phyloP scores from a whole-genome alignment of 169 alveolate species.

The Plasmodium cynomolgi region DNA sequence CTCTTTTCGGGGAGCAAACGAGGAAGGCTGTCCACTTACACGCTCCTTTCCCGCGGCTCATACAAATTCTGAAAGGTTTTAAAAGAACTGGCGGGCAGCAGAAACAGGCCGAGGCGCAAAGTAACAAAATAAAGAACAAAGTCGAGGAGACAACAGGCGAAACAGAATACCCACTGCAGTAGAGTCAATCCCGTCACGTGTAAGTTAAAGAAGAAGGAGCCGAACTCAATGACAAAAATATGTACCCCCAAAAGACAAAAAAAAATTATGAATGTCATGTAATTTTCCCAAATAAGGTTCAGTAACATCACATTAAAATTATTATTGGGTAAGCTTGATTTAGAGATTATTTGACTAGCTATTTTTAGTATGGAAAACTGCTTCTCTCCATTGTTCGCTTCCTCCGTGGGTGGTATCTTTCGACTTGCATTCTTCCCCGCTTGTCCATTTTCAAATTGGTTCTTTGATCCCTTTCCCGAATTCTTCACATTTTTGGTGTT shows the following conservation, averaged over 20 bases:
- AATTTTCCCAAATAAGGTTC: slow-evolving; percentile 19
- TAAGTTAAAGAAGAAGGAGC: slow-evolving; percentile 44
- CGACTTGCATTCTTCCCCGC: not conserved
- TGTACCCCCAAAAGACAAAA: slow-evolving; percentile 9
- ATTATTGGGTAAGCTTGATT: not conserved
- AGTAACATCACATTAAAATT: slow-evolving; percentile 2
- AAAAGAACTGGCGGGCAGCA: slow-evolving; percentile 8
- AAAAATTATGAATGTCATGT: slow-evolving; percentile 12
- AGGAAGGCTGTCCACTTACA: slow-evolving; percentile 11
- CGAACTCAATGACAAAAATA: slow-evolving; percentile 32
- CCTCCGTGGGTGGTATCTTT: not conserved
- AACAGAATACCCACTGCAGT: slow-evolving; percentile 39
- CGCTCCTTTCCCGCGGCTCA: slow-evolving; percentile 27
- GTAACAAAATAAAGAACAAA: slow-evolving; percentile 8
- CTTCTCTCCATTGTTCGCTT: not conserved
- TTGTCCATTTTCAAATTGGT: not conserved
- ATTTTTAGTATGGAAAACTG: not conserved
- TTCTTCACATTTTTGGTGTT: not conserved
- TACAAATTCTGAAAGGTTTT: slow-evolving; percentile 14
- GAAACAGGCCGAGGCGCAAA: slow-evolving; percentile 4
- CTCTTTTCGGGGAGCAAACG: not conserved
- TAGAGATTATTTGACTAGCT: not conserved
- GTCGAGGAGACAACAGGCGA: slow-evolving; percentile 36
- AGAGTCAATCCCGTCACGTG: slow-evolving; percentile 57
- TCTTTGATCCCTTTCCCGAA: not conserved